Base-by-base conservation (phyloP, 176 grass and related monocot genomes). In the Bromus sterilis region DNA sequence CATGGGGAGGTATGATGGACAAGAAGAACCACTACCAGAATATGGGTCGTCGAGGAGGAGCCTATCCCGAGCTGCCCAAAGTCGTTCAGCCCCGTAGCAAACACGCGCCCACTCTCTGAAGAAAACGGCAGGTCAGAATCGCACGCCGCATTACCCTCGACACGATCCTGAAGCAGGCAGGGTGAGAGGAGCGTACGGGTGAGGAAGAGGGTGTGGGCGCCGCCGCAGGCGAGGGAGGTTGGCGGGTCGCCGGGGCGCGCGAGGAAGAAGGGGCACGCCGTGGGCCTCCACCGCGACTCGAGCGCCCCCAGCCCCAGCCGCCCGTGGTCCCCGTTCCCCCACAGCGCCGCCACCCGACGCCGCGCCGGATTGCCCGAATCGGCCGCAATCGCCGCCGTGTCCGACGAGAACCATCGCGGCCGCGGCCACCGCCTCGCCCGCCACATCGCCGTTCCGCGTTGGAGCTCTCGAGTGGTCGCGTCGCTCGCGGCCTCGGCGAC, bases 321-420 rank as follows among this genome's bases (percentile, higher is more conserved):
- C 58, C 95, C 92, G 66, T 91, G 91, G 62, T 98, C 95, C 80
- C 92, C 95, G 72, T 98, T 98, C 57, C 95, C 95, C 95, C 95
- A 98, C 1, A 94, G 78, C 26, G 92, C 92, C 41, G 87, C 92
- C 73, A 94, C 89, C 76, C 80, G 86, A 86, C 84, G 85, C 56
- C 66, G 70, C 46, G 81, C 81, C 29, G 74, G 75, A 28, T 67
- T 23, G 9, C n/a, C 48, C 11, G 53, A 64, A n/a, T 79, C 13
- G 48, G 7, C 74, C 74, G 4, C 29, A 12, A 30, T 41, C 40
- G 58, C 53, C 36, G 35, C 78, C 33, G 77, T 76, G 63, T 1
- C 85, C 48, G 78, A 89, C 46, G 39, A 81, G 48, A 62, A 5
- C 29, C 58, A 37, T 48, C 29, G 86, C 68, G 42, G 42, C 71